Evolutionary conservation across 202 grass and related monocot genomes (phyloP).

Genomic region (Sporobolus alterniflorus): DNA sequence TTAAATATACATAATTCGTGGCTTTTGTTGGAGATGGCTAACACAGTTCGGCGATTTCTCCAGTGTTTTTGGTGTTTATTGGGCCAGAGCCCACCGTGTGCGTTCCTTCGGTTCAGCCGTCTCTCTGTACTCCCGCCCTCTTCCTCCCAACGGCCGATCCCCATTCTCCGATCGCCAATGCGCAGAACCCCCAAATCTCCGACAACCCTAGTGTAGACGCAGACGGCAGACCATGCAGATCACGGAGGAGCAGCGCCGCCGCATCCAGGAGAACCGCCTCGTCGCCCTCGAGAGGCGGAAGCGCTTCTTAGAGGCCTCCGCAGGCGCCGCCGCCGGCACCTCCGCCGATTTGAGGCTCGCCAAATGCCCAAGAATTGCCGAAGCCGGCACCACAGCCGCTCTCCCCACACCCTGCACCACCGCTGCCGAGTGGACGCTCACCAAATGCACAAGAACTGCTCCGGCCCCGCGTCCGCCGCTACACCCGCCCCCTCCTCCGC

Average conservation of each 20-base stretch:
- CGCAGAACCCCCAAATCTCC: neutral
- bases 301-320: constrained; percentile 49
- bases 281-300: constrained; percentile 86
- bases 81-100: neutral
- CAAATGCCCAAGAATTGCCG: constrained; percentile 61
- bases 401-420: constrained; percentile 8
- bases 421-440: constrained; percentile 44
- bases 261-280: constrained; percentile 79
- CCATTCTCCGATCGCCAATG: no score
- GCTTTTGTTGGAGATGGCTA: no score
- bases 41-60: neutral
- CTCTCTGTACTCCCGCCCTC: neutral
- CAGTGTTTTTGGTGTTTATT: neutral
- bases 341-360: constrained; percentile 46
- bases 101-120: neutral
- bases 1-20: no score
- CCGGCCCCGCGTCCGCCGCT: neutral
- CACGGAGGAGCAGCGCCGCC: constrained; percentile 80
- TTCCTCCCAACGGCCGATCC: neutral
- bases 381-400: neutral
- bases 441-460: constrained; percentile 58
- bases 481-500: neutral
- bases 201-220: neutral
- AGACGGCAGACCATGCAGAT: constrained; percentile 49
- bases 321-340: neutral